Base-by-base conservation (phyloP, 2,329 filamentous ascomycete species). In the Microsporum ferrugineum region DNA sequence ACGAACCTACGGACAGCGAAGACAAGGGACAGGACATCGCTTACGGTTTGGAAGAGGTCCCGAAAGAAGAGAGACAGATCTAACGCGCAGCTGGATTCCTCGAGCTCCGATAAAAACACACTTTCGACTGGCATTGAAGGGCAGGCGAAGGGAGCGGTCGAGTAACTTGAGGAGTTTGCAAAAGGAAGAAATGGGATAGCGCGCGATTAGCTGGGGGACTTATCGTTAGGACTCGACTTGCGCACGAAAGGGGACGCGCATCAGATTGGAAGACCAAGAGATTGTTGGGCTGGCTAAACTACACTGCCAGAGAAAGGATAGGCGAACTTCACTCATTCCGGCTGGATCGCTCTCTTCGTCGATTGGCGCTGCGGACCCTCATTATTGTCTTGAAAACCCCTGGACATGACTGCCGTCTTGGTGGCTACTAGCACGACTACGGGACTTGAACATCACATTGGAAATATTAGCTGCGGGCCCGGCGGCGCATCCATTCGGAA, bases 341-440 rank as follows among this genome's bases (percentile, higher is more conserved):
- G 27, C 23, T 29, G 45, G 31, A 33, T 17, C 6, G 8, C 31
- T 33, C 27, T 8, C 27, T 56, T 23, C n/a, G 39, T 10, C 27
- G 17, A 29, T 45, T 7, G 36, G 23, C 36, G 36, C 57, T 5
- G 4, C 39, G 31, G 2, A 27, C n/a, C 33, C 17, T 17, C 33
- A 12, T 33, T 31, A 10, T n/a, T 31, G 29, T 49, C 41, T 23
- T 41, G 39, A 17, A 31, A 17, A 51, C 5, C 23, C 39, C 59
- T 62, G 62, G 64, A 64, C 60, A 65, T 65, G 64, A 65, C 62
- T 61, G 55, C 64, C 60, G 47, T 61, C 23, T 41, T 65, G 12
- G 36, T 58, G 39, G 23, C 64, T 34, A 53, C 62, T 5, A 31
- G 60, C 41, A 58, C 62, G 17, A 63, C 56, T 38, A 63, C 62